Percentiles rank a stretch among this genome's conserved stretches.
phyloP scores from a whole-genome alignment of 23 red algal genomes.

The Cyanidium caldarium region DNA sequence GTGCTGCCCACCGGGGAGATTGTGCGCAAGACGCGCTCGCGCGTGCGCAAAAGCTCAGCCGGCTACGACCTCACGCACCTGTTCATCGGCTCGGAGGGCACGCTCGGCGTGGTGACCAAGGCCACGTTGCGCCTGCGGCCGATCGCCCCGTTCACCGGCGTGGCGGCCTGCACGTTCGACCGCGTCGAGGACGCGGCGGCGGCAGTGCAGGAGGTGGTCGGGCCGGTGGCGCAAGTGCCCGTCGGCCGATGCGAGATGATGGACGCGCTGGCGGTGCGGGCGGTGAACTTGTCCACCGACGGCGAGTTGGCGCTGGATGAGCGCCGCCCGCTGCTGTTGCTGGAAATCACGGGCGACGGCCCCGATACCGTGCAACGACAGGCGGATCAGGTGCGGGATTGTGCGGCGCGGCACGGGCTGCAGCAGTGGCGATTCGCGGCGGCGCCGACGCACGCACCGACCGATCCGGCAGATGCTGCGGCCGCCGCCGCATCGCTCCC shows the following conservation, averaged over 20 bases:
- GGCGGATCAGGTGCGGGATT: constrained; percentile 37
- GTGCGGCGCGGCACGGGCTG: constrained; percentile 21
- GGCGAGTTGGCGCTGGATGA: constrained; percentile 17
- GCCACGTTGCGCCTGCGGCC: constrained; percentile 62
- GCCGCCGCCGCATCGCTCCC: background rate
- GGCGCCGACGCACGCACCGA: background rate
- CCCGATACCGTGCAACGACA: constrained; percentile 41
- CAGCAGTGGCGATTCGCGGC: constrained; percentile 36
- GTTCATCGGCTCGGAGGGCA: constrained; percentile 87
- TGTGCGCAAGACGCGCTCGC: constrained; percentile 52
- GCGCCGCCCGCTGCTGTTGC: constrained; percentile 37
- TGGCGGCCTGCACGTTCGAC: constrained; percentile 60
- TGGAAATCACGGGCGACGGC: constrained; percentile 53
- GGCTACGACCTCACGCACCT: constrained; percentile 78
- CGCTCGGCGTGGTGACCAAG: constrained; percentile 72
- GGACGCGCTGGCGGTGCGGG: constrained; percentile 74
- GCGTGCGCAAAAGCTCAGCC: constrained; percentile 58
- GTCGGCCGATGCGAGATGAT: constrained; percentile 68
- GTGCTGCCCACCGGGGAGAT: constrained; percentile 70
- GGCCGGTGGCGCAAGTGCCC: constrained; percentile 25
- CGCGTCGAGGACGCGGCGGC: constrained; percentile 48
- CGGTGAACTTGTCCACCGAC: constrained; percentile 65
- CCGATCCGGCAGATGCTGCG: background rate
- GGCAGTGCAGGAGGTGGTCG: constrained; percentile 52
- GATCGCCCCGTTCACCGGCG: constrained; percentile 40